Evolutionary conservation across 2,329 filamentous ascomycete genomes (phyloP).

Genomic region (Verticillium isaacii): DNA sequence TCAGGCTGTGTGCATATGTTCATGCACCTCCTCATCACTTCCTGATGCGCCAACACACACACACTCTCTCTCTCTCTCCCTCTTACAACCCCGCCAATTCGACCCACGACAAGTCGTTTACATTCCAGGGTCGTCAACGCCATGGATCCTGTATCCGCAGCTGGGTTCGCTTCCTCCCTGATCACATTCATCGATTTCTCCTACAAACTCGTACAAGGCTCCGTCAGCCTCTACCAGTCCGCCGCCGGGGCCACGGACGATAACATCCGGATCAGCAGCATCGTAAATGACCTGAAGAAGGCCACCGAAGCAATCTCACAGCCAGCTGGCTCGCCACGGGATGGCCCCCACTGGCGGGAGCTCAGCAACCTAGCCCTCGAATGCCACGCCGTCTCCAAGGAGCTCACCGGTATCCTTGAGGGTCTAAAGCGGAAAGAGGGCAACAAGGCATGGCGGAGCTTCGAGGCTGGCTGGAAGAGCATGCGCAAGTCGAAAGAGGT

Average conservation of each 20-base stretch:
- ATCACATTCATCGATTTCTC: constrained; percentile 3
- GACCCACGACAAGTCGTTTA: neutral
- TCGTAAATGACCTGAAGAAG: constrained; percentile 4
- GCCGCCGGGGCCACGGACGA: neutral
- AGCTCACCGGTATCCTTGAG: neutral
- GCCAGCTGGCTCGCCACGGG: neutral
- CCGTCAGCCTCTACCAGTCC: neutral
- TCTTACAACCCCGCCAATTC: neutral
- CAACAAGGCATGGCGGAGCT: constrained; percentile 2
- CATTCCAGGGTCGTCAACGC: neutral
- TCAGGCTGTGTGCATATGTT: neutral
- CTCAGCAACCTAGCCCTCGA: neutral
- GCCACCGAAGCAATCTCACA: constrained; percentile 1
- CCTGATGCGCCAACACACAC: neutral
- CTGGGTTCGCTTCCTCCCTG: neutral
- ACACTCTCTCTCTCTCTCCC: neutral
- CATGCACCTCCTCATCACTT: neutral
- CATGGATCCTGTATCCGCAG: neutral
- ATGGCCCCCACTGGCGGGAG: neutral
- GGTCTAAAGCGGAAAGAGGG: neutral
- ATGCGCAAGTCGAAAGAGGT: constrained; percentile 3
- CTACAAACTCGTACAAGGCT: neutral
- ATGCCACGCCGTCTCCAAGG: neutral
- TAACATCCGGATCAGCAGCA: constrained; percentile 8
- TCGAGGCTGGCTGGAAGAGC: neutral